Base-by-base conservation (phyloP, 371 early-diverging fungal species). In the Umbelopsis sp. region DNA sequence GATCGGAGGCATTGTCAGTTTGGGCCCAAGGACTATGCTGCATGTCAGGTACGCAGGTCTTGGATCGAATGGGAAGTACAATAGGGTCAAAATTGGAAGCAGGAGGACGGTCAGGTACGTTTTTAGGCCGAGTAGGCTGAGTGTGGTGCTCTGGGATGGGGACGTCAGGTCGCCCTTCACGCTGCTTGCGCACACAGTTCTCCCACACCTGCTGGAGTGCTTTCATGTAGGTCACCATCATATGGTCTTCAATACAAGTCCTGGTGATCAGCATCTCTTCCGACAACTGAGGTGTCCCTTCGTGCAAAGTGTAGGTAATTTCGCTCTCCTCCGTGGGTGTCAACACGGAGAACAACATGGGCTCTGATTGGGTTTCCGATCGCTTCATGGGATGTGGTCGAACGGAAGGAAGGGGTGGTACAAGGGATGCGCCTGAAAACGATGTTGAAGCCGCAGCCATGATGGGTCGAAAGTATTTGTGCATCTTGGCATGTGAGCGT, bases 211-310 rank as follows among this genome's bases (percentile, higher is more conserved):
- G 74, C 63, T 81, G 81, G 20, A 81, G 78, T 8, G 81, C 81
- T 20, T 74, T 79, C 37, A 83, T 67, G 65, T 83, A 83, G 32
- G 80, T 83, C 7, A 83, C 80, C 18, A 83, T 74, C 81, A 77
- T 76, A 72, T 83, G 84, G 44, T 83, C 84, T 62, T 83, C 81
- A 1, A 83, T 66, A 50, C 81, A 83, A 0, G 84, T 80, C 62
- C 80, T 78, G 32, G 84, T 76, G 9, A 83, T 77, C 22, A 76
- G 45, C 14, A 78, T 68, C 63, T 83, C 84, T 66, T 83, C 80
- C 3, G 81, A 78, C 5, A 83, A 16, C 46, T 72, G 63, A 3
- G 79, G 68, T 0, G 81, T 76, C 37, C 76, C 74, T 44, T 70
- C 70, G 65, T 83, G 83, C 12, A 83, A 65, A 5, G 80, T 76